Conservation (phyloP, 768 basidiomycete species). For the Suillus paluster region DNA sequence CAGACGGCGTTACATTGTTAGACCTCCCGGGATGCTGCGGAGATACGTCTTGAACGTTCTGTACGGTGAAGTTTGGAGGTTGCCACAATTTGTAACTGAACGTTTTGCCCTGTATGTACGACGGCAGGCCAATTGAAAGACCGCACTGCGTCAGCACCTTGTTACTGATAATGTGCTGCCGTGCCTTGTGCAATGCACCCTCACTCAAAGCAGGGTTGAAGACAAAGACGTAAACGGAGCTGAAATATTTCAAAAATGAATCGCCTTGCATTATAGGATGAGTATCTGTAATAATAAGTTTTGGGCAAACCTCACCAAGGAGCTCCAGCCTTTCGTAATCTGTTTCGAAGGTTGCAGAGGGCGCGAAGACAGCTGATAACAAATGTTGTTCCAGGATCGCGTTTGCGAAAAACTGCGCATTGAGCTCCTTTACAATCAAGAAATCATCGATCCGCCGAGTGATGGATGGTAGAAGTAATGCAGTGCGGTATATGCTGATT, state of each 20-base stretch:
- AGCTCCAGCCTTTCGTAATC: slow-evolving; percentile 88
- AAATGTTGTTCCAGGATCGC: slow-evolving; percentile 65
- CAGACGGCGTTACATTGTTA: neutral
- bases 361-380: slow-evolving; percentile 68
- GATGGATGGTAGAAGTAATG: slow-evolving; percentile 75
- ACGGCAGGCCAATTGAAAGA: slow-evolving; percentile 61
- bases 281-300: neutral
- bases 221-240: slow-evolving; percentile 76
- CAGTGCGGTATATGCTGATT: slow-evolving; percentile 67
- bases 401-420: slow-evolving; percentile 66
- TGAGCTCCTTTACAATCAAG: slow-evolving; percentile 79
- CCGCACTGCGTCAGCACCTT: slow-evolving; percentile 61
- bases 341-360: slow-evolving; percentile 67
- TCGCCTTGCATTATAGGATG: slow-evolving; percentile 55
- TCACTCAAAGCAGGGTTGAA: slow-evolving; percentile 67
- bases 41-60: slow-evolving; percentile 17
- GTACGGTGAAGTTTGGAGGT: slow-evolving; percentile 49
- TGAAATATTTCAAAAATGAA: slow-evolving; percentile 80
- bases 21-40: neutral
- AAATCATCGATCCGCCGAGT: slow-evolving; percentile 72
- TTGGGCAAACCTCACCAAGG: slow-evolving; percentile 56
- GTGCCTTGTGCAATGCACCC: slow-evolving; percentile 65
- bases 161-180: slow-evolving; percentile 79
- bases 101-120: slow-evolving; percentile 74
- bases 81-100: slow-evolving; percentile 71